Base-by-base conservation (phyloP, 352 stramenopile species). In the Phytophthora quininea region DNA sequence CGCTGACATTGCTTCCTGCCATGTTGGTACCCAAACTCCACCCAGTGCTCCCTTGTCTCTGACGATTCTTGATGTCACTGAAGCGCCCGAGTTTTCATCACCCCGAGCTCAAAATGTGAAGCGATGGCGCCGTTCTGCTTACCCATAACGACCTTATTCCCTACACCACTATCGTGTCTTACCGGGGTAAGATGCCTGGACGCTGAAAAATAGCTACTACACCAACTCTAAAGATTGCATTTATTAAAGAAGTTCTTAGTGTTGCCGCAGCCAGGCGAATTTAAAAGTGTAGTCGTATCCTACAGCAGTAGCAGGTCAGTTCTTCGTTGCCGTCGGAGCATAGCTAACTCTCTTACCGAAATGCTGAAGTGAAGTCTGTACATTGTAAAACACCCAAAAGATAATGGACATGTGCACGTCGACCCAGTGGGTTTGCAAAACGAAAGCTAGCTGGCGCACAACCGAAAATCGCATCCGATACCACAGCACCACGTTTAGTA, bases 351-450 rank as follows among this genome's bases (percentile, higher is more conserved):
- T 24, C 56, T 4, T 59, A 74, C 72, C 58, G 10, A 59, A 58
- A 37, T 76, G 71, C 12, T 76, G 50, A 2, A 76, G 53, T n/a
- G 58, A 67, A 48, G 40, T 57, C 46, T 72, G 62, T 3, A 53
- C 54, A 29, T 69, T 63, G 38, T 69, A 69, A 11, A 63, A 64
- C 1, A 69, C 54, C 54, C 71, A 78, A n/a, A 78, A 62, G 4
- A 48, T 40, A 1, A 74, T 29, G 15, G 58, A 60, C 0, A 40
- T 37, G 10, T 69, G 51, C 1, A 63, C 49, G 1, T 45, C 29
- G 0, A n/a, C 15, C 24, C 27, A 58, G 14, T 69, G 52, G 3
- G 33, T 54, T 14, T 69, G 59, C 29, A 73, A 14, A 7, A 62
- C 59, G 37, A 69, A 69, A n/a, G 35, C 43, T 14, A 69, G 33